These are phyloP conservation scores for Mortierella sp. DNA, from an alignment of 371 early-diverging fungal species.

Conservation along the genomic window DNA sequence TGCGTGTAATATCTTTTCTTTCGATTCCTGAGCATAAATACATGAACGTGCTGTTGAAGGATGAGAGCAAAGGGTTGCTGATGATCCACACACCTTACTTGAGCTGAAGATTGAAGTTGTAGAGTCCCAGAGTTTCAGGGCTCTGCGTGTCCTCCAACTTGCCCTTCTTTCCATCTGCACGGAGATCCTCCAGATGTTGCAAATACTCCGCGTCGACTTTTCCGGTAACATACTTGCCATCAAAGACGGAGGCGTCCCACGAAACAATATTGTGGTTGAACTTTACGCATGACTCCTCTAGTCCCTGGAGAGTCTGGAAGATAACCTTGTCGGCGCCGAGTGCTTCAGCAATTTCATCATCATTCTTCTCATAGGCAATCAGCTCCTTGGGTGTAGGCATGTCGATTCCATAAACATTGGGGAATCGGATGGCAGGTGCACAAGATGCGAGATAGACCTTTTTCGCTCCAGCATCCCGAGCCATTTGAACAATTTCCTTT, in stretches of 20 bases:
- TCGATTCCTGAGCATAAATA: too few species aligned
- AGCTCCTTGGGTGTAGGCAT: slow-evolving; percentile 96
- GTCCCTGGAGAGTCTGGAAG: slow-evolving; percentile 86
- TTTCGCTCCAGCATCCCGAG: slow-evolving; percentile 96
- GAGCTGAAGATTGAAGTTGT: slow-evolving; percentile 59
- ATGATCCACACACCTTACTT: slow-evolving; percentile 15
- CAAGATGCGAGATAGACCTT: slow-evolving; percentile 98
- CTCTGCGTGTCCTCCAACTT: slow-evolving; percentile 57
- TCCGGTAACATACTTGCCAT: slow-evolving; percentile 90
- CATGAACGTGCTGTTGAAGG: background rate
- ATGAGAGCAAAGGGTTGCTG: background rate
- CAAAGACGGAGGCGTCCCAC: slow-evolving; percentile 97
- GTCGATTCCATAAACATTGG: slow-evolving; percentile 99
- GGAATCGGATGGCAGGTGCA: slow-evolving; percentile 92
- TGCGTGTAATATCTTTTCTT: too few species aligned
- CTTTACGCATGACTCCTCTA: slow-evolving; percentile 80
- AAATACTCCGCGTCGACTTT: slow-evolving; percentile 87
- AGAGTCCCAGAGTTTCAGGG: slow-evolving; percentile 72
- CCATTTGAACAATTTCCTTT: slow-evolving; percentile 97
- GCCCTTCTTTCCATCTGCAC: slow-evolving; percentile 62
- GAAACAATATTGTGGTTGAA: slow-evolving; percentile 82
- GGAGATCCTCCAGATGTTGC: slow-evolving; percentile 71
- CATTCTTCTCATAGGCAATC: slow-evolving; percentile 83
- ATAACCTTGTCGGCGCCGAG: slow-evolving; percentile 95
- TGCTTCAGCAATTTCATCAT: slow-evolving; percentile 83